Base-by-base conservation (phyloP, 2,329 filamentous ascomycete genomes). In the Aspergillus persii region DNA sequence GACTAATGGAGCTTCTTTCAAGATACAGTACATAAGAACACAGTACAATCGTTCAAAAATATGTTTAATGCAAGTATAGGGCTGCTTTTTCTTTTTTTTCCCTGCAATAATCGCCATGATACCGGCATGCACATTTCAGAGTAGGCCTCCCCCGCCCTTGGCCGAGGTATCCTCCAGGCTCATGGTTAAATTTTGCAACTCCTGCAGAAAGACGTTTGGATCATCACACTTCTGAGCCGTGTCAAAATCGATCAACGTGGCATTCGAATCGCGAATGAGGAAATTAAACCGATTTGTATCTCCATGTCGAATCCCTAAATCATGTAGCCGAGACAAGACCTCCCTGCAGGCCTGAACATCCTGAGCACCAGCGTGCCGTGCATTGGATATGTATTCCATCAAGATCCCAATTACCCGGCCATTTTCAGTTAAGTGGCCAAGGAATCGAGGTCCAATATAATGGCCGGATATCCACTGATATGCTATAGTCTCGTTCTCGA, bases 361-460 rank as follows among this genome's bases (percentile, higher is more conserved):
- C 27, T 63, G 8, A 50, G 53, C 27, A 3, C 61, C 60, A 9
- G 68, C 69, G 50, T 72, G 67, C 9, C 66, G 62, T 30, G 64
- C 67, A 66, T 64, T 29, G 0, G 48, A 47, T 7, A 73, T 64
- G 5, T 60, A 58, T 61, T 76, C 73, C 54, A 77, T 65, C 8
- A 79, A 48, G 58, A 80, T 77, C 6, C 77, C 75, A 52, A 79
- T 77, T 12, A 76, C 71, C 39, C 76, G 65, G 2, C 69, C 74
- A 3, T 70, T 61, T 62, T 80, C 77, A 2, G 62, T 71, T 36
- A 80, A 59, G 50, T 79, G 74, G 2, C 70, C 77, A 4, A 79
- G 66, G 55, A 80, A 77, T 36, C 59, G 56, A 2, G 77, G 77
- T 8, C 70, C 74, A 27, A 79, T 75, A 15, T 61, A 58, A 33